phyloP scores from a whole-genome alignment of 768 basidiomycete genomes.

The Cyclocybe aegerita region DNA sequence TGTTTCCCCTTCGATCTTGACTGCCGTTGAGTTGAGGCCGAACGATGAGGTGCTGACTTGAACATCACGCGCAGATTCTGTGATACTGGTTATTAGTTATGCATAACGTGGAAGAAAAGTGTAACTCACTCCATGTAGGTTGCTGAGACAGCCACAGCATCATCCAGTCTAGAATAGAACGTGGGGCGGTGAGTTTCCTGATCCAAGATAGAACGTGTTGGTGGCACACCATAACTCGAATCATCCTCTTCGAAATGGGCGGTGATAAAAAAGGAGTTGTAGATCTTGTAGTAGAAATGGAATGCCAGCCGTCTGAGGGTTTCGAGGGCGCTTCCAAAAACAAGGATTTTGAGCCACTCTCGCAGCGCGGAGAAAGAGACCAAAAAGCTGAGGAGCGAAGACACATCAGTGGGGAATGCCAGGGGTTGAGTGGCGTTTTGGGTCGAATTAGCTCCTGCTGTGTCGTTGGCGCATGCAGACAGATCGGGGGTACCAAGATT shows the following conservation, averaged over 20 bases:
- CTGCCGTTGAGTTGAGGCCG: constrained; percentile 28
- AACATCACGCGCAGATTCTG: constrained; percentile 44
- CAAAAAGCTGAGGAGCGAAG: constrained; percentile 41
- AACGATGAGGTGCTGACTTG: constrained; percentile 46
- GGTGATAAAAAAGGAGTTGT: constrained; percentile 60
- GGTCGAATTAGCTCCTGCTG: constrained; percentile 12
- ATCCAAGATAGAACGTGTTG: constrained; percentile 1
- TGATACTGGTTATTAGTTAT: constrained; percentile 12
- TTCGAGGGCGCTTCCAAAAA: constrained; percentile 64
- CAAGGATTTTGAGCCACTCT: constrained; percentile 65
- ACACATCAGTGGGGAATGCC: constrained; percentile 15
- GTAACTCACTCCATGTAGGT: constrained; percentile 53
- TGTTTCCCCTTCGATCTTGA: constrained; percentile 37
- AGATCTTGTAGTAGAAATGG: constrained; percentile 39
- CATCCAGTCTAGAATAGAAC: constrained; percentile 54
- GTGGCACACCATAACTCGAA: constrained; percentile 47
- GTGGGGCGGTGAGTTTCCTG: constrained; percentile 1
- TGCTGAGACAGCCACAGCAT: constrained; percentile 67
- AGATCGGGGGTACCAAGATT: background rate
- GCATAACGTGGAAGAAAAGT: background rate
- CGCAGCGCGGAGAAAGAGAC: constrained; percentile 53
- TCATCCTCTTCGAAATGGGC: constrained; percentile 62
- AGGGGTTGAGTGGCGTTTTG: constrained; percentile 10
- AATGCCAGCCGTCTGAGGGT: constrained; percentile 48
- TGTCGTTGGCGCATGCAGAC: constrained; percentile 10